These are phyloP conservation scores for Pythium rhizo-oryzae DNA, from an alignment of 352 stramenopile species.

Conservation along the genomic window DNA sequence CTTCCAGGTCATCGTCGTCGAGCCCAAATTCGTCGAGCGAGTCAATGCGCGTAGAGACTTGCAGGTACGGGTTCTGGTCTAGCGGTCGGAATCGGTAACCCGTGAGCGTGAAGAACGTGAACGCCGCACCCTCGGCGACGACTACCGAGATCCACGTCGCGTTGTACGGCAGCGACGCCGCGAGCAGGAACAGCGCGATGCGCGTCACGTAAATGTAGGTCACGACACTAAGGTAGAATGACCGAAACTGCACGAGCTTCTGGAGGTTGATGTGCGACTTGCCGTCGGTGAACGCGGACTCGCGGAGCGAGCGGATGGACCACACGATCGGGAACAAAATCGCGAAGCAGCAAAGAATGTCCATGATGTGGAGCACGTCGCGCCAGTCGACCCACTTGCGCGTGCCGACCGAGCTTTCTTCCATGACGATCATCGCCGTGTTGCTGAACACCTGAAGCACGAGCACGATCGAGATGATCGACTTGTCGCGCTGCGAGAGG, in stretches of 20 bases:
- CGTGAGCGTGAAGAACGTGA: constrained; percentile 93
- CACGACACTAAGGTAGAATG: constrained; percentile 97
- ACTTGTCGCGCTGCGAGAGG: constrained; percentile 93
- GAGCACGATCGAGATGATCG: constrained; percentile 93
- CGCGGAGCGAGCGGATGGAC: constrained; percentile 87
- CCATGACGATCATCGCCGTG: constrained; percentile 90
- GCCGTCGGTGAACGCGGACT: constrained; percentile 86
- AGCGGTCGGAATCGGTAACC: constrained; percentile 93
- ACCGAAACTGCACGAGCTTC: constrained; percentile 96
- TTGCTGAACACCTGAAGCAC: constrained; percentile 95
- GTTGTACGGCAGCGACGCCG: constrained; percentile 91
- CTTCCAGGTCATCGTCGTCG: constrained; percentile 52
- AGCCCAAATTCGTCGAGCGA: constrained; percentile 78
- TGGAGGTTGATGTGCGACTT: constrained; percentile 87
- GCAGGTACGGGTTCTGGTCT: constrained; percentile 92
- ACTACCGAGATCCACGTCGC: constrained; percentile 74
- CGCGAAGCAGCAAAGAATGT: constrained; percentile 96
- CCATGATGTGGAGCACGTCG: constrained; percentile 94
- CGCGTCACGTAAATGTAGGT: constrained; percentile 98
- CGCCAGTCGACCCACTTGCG: constrained; percentile 69
- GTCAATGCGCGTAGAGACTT: constrained; percentile 72
- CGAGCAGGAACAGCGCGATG: constrained; percentile 95
- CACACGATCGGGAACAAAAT: constrained; percentile 98
- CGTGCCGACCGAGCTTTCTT: constrained; percentile 83
- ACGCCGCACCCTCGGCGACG: constrained; percentile 75